phyloP scores from a whole-genome alignment of 257 asterid genomes.

The Jaltomata sinuosa region DNA sequence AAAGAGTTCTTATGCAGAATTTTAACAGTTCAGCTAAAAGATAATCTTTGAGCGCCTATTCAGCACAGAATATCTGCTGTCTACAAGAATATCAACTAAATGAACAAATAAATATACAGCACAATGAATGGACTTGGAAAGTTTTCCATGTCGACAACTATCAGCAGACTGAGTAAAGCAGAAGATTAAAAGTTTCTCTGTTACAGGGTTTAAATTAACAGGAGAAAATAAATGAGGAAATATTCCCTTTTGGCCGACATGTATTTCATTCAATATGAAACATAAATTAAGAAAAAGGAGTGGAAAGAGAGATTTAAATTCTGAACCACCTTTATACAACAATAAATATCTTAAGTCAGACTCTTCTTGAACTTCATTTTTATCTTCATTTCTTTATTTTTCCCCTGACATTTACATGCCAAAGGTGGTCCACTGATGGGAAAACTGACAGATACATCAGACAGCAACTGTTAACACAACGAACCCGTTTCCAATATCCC shows the following conservation, averaged over 20 bases:
- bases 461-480: neutral
- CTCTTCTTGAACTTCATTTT: neutral
- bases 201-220: neutral
- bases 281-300: neutral
- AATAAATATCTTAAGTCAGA: neutral
- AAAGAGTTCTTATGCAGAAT: conserved; percentile 1
- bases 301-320: neutral
- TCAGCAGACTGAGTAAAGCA: neutral
- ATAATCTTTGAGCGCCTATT: neutral
- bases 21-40: neutral
- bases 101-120: neutral
- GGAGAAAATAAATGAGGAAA: neutral
- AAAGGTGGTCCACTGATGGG: neutral
- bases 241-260: neutral
- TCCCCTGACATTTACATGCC: neutral
- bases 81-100: neutral
- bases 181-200: neutral
- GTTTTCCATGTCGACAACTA: neutral
- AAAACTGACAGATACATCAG: neutral
- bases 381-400: neutral
- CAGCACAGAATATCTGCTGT: neutral
- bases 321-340: neutral
- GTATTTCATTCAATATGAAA: neutral
- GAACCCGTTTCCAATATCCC: neutral
- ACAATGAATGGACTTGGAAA: neutral